Evolutionary conservation across 208 protist species (phyloP).

Genomic region (Acanthamoeba royreba): DNA sequence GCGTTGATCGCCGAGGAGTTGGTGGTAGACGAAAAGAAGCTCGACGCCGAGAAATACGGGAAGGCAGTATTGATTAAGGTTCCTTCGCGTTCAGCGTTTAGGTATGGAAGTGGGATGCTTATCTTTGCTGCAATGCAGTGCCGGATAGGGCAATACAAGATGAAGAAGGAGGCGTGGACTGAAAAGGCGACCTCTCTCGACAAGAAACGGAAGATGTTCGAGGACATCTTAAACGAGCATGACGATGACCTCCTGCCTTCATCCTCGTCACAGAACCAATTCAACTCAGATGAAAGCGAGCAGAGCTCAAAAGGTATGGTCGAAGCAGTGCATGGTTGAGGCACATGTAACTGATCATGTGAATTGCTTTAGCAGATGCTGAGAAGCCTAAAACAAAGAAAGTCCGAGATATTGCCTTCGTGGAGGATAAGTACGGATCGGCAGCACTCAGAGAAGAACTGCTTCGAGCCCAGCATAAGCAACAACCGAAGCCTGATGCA

Average conservation of each 20-base stretch:
- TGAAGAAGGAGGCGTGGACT: conserved; percentile 16
- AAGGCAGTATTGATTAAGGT: neutral
- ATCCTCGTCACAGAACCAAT: too few species aligned
- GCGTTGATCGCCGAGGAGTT: neutral
- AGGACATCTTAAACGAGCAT: neutral
- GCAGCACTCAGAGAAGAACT: neutral
- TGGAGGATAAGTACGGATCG: neutral
- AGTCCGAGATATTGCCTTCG: neutral
- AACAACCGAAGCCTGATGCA: too few species aligned
- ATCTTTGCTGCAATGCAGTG: neutral
- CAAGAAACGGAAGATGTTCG: conserved; percentile 10
- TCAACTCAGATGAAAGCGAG: neutral
- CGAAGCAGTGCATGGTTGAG: neutral
- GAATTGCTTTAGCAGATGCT: too few species aligned
- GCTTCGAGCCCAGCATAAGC: neutral
- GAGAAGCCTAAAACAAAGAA: neutral
- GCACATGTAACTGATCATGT: neutral
- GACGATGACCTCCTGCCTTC: neutral
- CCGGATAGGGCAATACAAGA: neutral
- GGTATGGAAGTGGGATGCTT: too few species aligned
- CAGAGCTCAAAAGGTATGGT: neutral
- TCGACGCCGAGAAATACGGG: conserved; percentile 9
- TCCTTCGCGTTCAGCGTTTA: neutral
- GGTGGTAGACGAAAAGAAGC: neutral
- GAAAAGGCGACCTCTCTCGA: neutral